Percentiles rank a stretch among this genome's conserved stretches.
These are phyloP conservation scores for Ascochyta lentis DNA, from an alignment of 2,329 filamentous ascomycete species.

Conservation along the genomic window DNA sequence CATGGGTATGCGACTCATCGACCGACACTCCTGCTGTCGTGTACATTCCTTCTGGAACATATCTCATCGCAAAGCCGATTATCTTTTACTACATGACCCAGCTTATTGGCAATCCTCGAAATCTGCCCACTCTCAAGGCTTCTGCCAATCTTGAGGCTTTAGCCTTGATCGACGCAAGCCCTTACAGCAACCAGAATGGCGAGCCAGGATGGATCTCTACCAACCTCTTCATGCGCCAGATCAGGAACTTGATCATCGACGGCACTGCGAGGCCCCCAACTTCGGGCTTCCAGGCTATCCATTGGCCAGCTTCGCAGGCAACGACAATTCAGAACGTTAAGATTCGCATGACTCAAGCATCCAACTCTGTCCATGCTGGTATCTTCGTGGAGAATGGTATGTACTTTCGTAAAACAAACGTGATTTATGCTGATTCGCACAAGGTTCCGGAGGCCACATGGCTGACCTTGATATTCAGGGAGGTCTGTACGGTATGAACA, in stretches of 20 bases:
- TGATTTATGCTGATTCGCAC: slow-evolving; percentile 1
- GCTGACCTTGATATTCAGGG: slow-evolving; percentile 55
- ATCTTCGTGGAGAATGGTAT: slow-evolving; percentile 55
- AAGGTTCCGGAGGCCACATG: slow-evolving; percentile 56
- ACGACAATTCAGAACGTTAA: slow-evolving; percentile 57
- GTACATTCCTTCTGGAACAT: slow-evolving; percentile 66
- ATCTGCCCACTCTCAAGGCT: slow-evolving; percentile 63
- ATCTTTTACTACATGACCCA: slow-evolving; percentile 70
- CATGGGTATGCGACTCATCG: slow-evolving; percentile 52
- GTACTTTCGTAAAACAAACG: not conserved
- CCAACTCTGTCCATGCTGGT: slow-evolving; percentile 57
- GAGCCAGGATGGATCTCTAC: slow-evolving; percentile 58
- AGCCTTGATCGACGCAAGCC: slow-evolving; percentile 67
- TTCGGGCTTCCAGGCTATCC: slow-evolving; percentile 55
- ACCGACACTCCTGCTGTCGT: slow-evolving; percentile 63
- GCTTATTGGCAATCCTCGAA: slow-evolving; percentile 65
- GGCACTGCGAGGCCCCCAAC: slow-evolving; percentile 57
- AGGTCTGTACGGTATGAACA: slow-evolving; percentile 51
- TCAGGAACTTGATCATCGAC: slow-evolving; percentile 71
- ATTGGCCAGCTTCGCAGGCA: slow-evolving; percentile 57
- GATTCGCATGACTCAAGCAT: slow-evolving; percentile 49
- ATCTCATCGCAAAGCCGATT: slow-evolving; percentile 58
- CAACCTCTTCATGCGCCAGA: slow-evolving; percentile 69
- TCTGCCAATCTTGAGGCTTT: slow-evolving; percentile 60
- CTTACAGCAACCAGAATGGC: slow-evolving; percentile 47